Conservation (phyloP, 2,329 filamentous ascomycete species). For the Didymella arachidicola region DNA sequence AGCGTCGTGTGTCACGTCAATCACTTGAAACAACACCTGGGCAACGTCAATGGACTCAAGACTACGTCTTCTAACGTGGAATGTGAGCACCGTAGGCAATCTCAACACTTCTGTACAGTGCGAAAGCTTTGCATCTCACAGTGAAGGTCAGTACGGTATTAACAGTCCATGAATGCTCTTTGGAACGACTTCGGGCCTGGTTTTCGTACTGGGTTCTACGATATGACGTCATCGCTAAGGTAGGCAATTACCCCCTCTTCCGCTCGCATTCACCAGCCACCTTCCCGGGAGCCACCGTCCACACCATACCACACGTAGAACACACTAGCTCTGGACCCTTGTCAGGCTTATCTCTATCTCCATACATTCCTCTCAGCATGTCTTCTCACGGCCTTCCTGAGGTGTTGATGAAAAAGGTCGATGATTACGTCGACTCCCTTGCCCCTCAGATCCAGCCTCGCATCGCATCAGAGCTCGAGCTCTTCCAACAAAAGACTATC, state of each 20-base stretch:
- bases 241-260: conserved; percentile 2
- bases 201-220: neutral
- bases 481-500: conserved; percentile 44
- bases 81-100: too few relatives aligned
- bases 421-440: conserved; percentile 43
- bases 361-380: conserved; percentile 17
- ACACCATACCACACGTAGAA: conserved; percentile 17
- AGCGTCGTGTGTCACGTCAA: too few relatives aligned
- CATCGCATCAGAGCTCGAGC: conserved; percentile 40
- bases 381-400: conserved; percentile 34
- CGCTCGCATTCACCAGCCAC: conserved; percentile 14
- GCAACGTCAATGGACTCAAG: too few relatives aligned
- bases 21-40: too few relatives aligned
- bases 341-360: neutral
- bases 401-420: conserved; percentile 38
- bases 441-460: conserved; percentile 45
- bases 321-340: conserved; percentile 5
- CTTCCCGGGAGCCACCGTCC: conserved; percentile 2
- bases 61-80: too few relatives aligned
- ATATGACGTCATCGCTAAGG: conserved; percentile 8
- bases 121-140: too few relatives aligned
- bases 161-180: too few relatives aligned
- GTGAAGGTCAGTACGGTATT: too few relatives aligned
- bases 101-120: too few relatives aligned
- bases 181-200: too few relatives aligned